Percentiles rank a stretch among this genome's conserved stretches.
Evolutionary conservation across 2,329 filamentous ascomycete species (phyloP).

Genomic region (Verticillium isaacii): DNA sequence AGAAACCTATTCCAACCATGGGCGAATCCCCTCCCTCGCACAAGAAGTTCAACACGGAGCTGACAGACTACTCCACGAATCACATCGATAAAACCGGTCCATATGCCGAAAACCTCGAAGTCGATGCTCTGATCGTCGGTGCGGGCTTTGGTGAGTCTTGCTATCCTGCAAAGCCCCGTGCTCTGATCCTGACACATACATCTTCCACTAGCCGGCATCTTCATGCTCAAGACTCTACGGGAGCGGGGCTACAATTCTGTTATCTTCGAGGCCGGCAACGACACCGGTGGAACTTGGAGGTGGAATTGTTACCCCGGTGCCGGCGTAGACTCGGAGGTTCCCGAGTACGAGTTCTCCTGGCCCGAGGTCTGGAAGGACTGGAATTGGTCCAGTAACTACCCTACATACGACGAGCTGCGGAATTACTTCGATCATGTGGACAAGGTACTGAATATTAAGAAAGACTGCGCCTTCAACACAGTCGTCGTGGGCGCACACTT

Average conservation of each 20-base stretch:
- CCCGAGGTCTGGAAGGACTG: conserved; percentile 49
- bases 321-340: conserved; percentile 47
- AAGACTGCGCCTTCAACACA: conserved; percentile 52
- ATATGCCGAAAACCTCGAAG: conserved; percentile 36
- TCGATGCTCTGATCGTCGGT: conserved; percentile 39
- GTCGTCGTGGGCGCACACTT: conserved; percentile 48
- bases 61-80: conserved; percentile 30
- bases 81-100: conserved; percentile 27
- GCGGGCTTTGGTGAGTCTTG: conserved; percentile 34
- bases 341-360: conserved; percentile 48
- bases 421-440: conserved; percentile 57
- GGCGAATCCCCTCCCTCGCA: conserved; percentile 7
- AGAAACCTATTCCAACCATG: conserved; percentile 10
- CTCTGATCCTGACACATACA: too few relatives aligned
- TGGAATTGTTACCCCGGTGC: conserved; percentile 54
- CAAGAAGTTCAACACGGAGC: conserved; percentile 36
- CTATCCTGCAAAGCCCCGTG: too few relatives aligned
- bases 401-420: conserved; percentile 45
- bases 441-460: conserved; percentile 47
- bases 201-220: too few relatives aligned
- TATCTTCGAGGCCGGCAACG: conserved; percentile 48
- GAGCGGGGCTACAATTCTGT: conserved; percentile 41
- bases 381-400: conserved; percentile 52
- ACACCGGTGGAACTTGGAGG: conserved; percentile 49
- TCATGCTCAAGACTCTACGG: conserved; percentile 39